Conservation (phyloP, 805 yeast species). For the Hanseniaspora opuntiae region DNA sequence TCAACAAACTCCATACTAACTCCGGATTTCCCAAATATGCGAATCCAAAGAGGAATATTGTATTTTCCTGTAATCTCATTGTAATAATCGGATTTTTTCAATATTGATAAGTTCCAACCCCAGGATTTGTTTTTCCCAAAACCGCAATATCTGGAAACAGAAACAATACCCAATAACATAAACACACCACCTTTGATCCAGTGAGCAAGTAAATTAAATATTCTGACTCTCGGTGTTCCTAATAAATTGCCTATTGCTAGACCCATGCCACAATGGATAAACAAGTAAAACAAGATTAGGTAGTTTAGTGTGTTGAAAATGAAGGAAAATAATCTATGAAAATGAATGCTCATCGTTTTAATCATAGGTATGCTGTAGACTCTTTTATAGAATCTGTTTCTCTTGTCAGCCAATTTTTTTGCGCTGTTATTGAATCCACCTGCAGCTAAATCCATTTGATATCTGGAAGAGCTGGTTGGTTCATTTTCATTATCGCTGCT, state of each 20-base stretch:
- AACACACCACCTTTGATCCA: constrained; percentile 93
- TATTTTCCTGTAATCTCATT: constrained; percentile 20
- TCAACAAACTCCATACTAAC: constrained; percentile 75
- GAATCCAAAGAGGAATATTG: constrained; percentile 13
- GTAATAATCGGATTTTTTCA: constrained; percentile 16
- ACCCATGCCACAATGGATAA: constrained; percentile 42
- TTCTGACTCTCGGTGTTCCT: constrained; percentile 45
- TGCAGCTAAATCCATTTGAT: not conserved
- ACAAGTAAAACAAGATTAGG: constrained; percentile 48
- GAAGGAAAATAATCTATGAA: constrained; percentile 21
- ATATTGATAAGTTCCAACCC: constrained; percentile 67
- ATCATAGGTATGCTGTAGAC: constrained; percentile 25
- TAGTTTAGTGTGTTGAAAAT: constrained; percentile 44
- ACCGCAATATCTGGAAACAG: constrained; percentile 82
- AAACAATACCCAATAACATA: constrained; percentile 55
- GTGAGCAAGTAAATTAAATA: constrained; percentile 82
- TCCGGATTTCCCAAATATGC: constrained; percentile 11
- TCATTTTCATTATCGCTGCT: constrained; percentile 20
- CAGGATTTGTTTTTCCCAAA: constrained; percentile 62
- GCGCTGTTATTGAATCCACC: not conserved
- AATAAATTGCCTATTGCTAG: constrained; percentile 51
- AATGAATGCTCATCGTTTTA: constrained; percentile 18
- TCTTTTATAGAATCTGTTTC: constrained; percentile 27
- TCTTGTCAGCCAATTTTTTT: constrained; percentile 12
- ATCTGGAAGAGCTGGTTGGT: constrained; percentile 15